phyloP scores from a whole-genome alignment of 2,329 filamentous ascomycete genomes.

The Diaporthe citri region DNA sequence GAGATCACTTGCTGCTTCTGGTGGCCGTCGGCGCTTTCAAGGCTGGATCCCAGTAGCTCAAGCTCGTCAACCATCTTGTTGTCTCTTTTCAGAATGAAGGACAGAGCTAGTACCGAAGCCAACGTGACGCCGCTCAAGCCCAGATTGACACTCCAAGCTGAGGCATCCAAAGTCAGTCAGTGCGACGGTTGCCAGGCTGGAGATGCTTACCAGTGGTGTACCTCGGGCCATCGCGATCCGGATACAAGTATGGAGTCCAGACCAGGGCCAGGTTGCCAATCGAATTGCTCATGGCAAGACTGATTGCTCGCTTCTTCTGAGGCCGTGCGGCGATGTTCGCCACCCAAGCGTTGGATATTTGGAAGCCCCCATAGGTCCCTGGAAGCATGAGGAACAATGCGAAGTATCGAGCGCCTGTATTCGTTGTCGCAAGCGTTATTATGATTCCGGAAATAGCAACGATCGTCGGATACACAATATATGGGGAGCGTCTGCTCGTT shows the following conservation, averaged over 20 bases:
- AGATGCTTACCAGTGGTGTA: background rate
- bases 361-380: background rate
- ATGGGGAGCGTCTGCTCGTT: slow-evolving; percentile 43
- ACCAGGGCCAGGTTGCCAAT: background rate
- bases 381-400: background rate
- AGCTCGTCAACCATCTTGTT: background rate
- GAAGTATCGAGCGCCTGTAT: background rate
- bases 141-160: slow-evolving; percentile 10
- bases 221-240: background rate
- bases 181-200: background rate
- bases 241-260: background rate
- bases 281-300: background rate
- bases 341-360: slow-evolving; percentile 8
- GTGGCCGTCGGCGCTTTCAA: background rate
- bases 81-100: background rate
- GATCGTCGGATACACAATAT: slow-evolving; percentile 44
- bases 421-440: background rate
- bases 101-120: background rate
- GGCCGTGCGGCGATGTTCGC: background rate
- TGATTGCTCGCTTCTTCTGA: background rate
- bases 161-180: background rate
- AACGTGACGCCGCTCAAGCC: background rate
- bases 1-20: background rate
- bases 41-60: background rate
- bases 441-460: background rate